Evolutionary conservation across 345 rosid genomes (phyloP).

Genomic region (Lepidium africanum): DNA sequence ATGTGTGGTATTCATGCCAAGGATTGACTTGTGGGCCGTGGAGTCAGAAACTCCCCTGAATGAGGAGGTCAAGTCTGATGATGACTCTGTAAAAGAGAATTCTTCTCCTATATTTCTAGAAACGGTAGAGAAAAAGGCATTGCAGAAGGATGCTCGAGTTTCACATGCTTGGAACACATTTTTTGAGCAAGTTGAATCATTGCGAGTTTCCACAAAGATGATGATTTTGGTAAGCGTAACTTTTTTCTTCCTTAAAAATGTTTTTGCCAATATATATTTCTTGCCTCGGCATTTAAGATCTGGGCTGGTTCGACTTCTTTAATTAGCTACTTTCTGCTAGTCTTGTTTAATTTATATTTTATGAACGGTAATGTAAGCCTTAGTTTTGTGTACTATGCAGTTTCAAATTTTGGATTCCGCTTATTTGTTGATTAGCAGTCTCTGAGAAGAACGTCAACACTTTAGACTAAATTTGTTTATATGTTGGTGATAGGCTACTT

Average conservation of each 20-base stretch:
- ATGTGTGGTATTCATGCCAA: slow-evolving; percentile 74
- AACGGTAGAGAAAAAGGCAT: slow-evolving; percentile 25
- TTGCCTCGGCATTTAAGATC: not conserved
- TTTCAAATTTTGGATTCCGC: not conserved
- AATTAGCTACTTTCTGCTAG: not conserved
- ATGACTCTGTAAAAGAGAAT: slow-evolving; percentile 27
- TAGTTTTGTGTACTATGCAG: not conserved
- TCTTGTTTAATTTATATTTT: not conserved
- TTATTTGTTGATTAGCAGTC: slow-evolving; percentile 10
- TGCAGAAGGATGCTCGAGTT: slow-evolving; percentile 24
- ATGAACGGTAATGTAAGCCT: slow-evolving; percentile 6
- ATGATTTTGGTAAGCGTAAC: slow-evolving; percentile 61
- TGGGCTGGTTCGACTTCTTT: not conserved
- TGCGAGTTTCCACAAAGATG: slow-evolving; percentile 66
- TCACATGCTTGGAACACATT: slow-evolving; percentile 84
- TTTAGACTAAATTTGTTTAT: slow-evolving; percentile 8
- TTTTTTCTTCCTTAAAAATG: not conserved
- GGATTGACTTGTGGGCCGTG: slow-evolving; percentile 94
- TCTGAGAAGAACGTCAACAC: slow-evolving; percentile 1
- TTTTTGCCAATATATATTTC: not conserved
- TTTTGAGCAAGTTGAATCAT: slow-evolving; percentile 77
- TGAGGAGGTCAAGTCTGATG: slow-evolving; percentile 22
- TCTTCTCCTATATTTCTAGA: slow-evolving; percentile 20
- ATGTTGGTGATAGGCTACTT: slow-evolving; percentile 66
- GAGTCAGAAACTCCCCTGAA: slow-evolving; percentile 28